Evolutionary conservation across 768 basidiomycete genomes (phyloP), one percentile per base, ranked within the genome.

Genomic region (Goffeauzyma gilvescens): DNA sequence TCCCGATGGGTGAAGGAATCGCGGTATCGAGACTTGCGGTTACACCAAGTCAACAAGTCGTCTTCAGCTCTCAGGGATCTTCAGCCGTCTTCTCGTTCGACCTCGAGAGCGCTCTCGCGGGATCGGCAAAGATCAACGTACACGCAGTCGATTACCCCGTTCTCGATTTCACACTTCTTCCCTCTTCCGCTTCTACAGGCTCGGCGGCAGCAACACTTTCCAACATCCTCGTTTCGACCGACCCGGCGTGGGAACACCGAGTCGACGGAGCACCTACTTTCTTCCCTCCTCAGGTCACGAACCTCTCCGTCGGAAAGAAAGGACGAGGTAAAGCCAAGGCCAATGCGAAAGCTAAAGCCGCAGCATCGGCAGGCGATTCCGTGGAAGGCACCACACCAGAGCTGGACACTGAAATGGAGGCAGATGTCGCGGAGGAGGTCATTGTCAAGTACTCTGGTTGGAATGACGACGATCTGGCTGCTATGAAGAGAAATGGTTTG

Each of bases 1-100:
- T 63, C 21, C 61, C 61, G 21, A 37, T 48, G 1, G 61, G 61
- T 12, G 54, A 58, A 35, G 57, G 59, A 1, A n/a, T n/a, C n/a
- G n/a, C n/a, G n/a, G n/a, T n/a, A n/a, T n/a, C n/a, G n/a, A n/a
- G n/a, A n/a, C n/a, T n/a, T n/a, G n/a, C n/a, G n/a, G n/a, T n/a
- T n/a, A n/a, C n/a, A n/a, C n/a, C n/a, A 5, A 58, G 47, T 0
- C 43, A 46, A 13, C 21, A 55, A n/a, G 51, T 63, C 10, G 20
- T 59, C n/a, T 63, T 63, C 46, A 57, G 55, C 37, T 60, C 59
- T 2, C 53, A 58, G 48, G 61, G 61, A 59, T 60, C n/a, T n/a
- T n/a, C n/a, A n/a, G n/a, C n/a, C n/a, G n/a, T n/a, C n/a, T n/a
- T n/a, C n/a, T n/a, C n/a, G n/a, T n/a, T n/a, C n/a, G n/a, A n/a